Evolutionary conservation across 2,329 filamentous ascomycete genomes (phyloP).

Genomic region (Zasmidium citrigriseum): DNA sequence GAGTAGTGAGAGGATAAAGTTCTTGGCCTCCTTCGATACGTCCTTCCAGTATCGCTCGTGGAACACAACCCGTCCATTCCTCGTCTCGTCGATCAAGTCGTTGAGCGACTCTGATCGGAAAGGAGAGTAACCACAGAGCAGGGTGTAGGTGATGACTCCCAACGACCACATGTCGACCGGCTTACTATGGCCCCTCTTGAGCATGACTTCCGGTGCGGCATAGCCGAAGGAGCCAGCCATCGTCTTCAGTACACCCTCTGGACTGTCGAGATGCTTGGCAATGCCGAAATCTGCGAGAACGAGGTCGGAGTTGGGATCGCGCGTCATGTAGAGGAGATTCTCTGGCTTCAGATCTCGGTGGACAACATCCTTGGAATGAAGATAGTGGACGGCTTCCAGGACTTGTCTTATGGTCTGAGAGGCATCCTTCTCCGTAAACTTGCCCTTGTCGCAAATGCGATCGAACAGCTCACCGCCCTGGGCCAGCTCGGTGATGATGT

Average conservation of each 20-base stretch:
- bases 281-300: slow-evolving; percentile 98
- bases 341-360: slow-evolving; percentile 98
- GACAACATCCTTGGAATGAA: slow-evolving; percentile 92
- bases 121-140: slow-evolving; percentile 96
- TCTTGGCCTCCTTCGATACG: slow-evolving; percentile 91
- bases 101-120: slow-evolving; percentile 93
- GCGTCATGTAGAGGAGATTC: slow-evolving; percentile 90
- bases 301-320: slow-evolving; percentile 73
- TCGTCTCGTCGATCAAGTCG: slow-evolving; percentile 94
- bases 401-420: slow-evolving; percentile 95
- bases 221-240: slow-evolving; percentile 99
- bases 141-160: slow-evolving; percentile 96
- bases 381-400: slow-evolving; percentile 87
- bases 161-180: slow-evolving; percentile 99
- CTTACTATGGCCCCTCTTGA: slow-evolving; percentile 96
- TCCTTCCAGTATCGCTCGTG: slow-evolving; percentile 99
- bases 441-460: slow-evolving; percentile 95
- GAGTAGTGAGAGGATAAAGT: slow-evolving; percentile 83
- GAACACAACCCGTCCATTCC: slow-evolving; percentile 80
- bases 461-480: slow-evolving; percentile 97
- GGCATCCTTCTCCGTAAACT: slow-evolving; percentile 97
- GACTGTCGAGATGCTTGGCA: slow-evolving; percentile 92
- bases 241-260: slow-evolving; percentile 88
- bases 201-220: slow-evolving; percentile 96
- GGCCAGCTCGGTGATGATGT: slow-evolving; percentile 95